phyloP scores from a whole-genome alignment of 2,329 filamentous ascomycete species.

The Cladophialophora chaetospira region DNA sequence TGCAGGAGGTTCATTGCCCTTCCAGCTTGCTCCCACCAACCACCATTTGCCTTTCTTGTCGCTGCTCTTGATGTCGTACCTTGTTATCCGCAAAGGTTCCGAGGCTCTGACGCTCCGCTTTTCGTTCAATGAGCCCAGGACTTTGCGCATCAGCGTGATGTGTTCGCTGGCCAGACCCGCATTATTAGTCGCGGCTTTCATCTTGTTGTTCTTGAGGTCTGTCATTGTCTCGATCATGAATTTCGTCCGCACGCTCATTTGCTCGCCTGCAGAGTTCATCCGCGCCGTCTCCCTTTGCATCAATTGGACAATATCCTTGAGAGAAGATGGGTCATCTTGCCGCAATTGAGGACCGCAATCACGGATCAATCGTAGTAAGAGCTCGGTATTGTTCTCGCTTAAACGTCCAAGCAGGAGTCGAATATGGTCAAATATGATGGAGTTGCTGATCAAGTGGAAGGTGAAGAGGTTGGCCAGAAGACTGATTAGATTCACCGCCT shows the following conservation, averaged over 20 bases:
- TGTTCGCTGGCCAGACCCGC: conserved; percentile 77
- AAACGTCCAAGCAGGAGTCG: conserved; percentile 73
- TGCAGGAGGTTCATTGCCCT: conserved; percentile 44
- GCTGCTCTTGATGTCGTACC: conserved; percentile 78
- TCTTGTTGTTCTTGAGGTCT: conserved; percentile 89
- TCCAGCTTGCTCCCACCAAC: conserved; percentile 95
- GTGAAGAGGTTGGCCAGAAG: conserved; percentile 87
- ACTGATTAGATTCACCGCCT: conserved; percentile 74
- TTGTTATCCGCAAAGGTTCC: conserved; percentile 78
- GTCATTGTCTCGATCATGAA: conserved; percentile 98
- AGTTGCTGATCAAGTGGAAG: conserved; percentile 81
- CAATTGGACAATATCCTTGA: conserved; percentile 84
- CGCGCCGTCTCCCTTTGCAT: conserved; percentile 72
- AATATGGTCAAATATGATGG: conserved; percentile 88
- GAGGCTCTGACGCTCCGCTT: conserved; percentile 64
- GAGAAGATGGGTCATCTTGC: conserved; percentile 80
- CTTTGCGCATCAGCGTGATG: conserved; percentile 84
- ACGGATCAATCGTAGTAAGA: conserved; percentile 81
- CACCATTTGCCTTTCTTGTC: conserved; percentile 96
- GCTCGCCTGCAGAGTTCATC: conserved; percentile 61
- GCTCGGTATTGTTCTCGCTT: conserved; percentile 83
- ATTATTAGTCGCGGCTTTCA: conserved; percentile 72
- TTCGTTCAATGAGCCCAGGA: conserved; percentile 73
- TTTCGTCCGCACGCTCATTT: conserved; percentile 79
- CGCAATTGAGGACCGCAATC: conserved; percentile 78